Base-by-base conservation (phyloP, 1,284 basidiomycete genomes). In the Puccinia horiana region DNA sequence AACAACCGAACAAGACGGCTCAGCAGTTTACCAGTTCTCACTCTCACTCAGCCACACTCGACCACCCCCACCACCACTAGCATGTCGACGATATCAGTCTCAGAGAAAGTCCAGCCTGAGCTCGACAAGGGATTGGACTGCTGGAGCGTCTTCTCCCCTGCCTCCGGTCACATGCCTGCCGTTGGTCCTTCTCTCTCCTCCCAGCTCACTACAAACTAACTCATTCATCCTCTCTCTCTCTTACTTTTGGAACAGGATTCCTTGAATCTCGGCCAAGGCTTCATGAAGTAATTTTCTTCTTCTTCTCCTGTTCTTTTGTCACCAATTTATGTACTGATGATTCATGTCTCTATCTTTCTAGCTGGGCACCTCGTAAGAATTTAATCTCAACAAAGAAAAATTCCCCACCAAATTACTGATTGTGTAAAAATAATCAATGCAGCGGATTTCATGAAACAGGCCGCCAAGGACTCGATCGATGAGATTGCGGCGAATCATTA, bases 401-500 rank as follows among this genome's bases (percentile, higher is more conserved):
- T 63, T 26, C 32, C 12, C 32, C 49, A 52, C 49, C 23, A 47
- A 8, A 47, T 47, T 47, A 47, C 8, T 18, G 44, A 18, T 18
- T 18, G 18, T 47, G 44, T 47, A 9, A 18, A 47, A 47, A 12
- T 26, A 35, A 16, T 8, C n/a, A n/a, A n/a, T n/a, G n/a, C 40
- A 79, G 77, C 77, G 4, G 86, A 90, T 81, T 97, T 94, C 92
- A 90, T 97, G 84, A 91, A 90, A 75, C 89, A 92, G 58, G 93
- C 92, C 0, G 93, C 93, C 1, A 89, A 91, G 83, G 88, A 91
- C 54, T 93, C 94, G 0, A 89, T 97, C 83, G 89, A 89, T 82
- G 87, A 88, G 47, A 90, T 94, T 47, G 90, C 90, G 78, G 88
- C 91, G 9, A 94, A 96, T 87, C 94, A 96, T 86, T 96, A 96